Evolutionary conservation across 148 eudicot genomes (phyloP).

Genomic region (Cornus controversa): DNA sequence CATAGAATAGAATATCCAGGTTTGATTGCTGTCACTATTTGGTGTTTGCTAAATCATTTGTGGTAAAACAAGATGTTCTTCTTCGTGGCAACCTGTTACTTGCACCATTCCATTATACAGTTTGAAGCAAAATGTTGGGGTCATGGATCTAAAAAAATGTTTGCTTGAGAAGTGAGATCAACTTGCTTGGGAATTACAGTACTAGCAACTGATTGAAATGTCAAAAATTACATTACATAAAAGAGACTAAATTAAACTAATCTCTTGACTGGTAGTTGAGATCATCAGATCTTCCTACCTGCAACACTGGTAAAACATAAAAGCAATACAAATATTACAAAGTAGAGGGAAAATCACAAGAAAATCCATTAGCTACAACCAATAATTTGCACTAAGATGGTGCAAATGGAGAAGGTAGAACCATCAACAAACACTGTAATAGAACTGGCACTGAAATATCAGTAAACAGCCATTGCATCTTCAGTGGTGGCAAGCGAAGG

Average conservation of each 20-base stretch:
- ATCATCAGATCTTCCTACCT: background rate
- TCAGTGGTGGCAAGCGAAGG: conserved; percentile 83
- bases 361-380: conserved; percentile 4
- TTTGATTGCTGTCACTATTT: too few relatives aligned
- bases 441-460: background rate
- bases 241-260: background rate
- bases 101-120: too few relatives aligned
- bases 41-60: too few relatives aligned
- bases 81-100: too few relatives aligned
- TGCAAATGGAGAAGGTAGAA: conserved; percentile 13
- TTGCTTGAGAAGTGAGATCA: background rate
- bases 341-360: background rate
- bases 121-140: too few relatives aligned
- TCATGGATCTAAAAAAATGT: background rate
- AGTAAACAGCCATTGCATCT: conserved; percentile 41
- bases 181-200: background rate
- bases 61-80: too few relatives aligned
- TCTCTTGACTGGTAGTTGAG: background rate
- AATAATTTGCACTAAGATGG: conserved; percentile 35
- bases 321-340: conserved; percentile 19
- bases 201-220: background rate
- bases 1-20: too few relatives aligned
- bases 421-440: conserved; percentile 12
- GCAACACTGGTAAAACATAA: background rate
- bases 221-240: conserved; percentile 10